A percentile compares a stretch with the other conserved stretches of the same genome.
Conservation (phyloP, 345 rosid genomes). For the Moringa oleifera region DNA sequence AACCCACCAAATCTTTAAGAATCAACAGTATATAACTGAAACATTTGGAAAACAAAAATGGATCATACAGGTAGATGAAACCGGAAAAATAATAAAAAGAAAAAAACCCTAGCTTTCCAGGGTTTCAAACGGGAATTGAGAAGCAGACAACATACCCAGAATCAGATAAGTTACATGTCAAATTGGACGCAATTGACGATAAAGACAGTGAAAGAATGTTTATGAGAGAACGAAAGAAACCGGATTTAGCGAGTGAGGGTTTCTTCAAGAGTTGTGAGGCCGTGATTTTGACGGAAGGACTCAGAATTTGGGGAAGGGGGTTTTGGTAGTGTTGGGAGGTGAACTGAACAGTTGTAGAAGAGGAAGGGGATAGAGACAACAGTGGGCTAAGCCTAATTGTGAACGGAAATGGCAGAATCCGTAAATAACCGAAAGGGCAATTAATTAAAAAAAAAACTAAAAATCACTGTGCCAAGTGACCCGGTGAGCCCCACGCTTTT, state of each 20-base stretch:
- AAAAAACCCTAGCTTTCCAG: neutral
- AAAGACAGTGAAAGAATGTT: neutral
- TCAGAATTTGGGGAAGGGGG: conserved; percentile 4
- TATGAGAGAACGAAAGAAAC: neutral
- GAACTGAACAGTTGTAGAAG: conserved; percentile 12
- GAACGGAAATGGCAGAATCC: conserved; percentile 24
- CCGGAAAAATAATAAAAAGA: neutral
- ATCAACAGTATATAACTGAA: neutral
- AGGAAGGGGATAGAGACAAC: conserved; percentile 4
- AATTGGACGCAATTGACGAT: neutral
- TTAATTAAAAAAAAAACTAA: too few species aligned
- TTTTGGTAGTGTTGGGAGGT: conserved; percentile 19
- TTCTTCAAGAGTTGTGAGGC: conserved; percentile 11
- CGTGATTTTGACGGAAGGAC: conserved; percentile 14
- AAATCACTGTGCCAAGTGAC: too few species aligned
- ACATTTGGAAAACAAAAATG: conserved; percentile 3
- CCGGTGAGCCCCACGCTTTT: too few species aligned
- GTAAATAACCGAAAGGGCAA: conserved; percentile 29
- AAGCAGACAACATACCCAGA: neutral
- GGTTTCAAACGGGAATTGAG: neutral
- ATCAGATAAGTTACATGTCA: neutral
- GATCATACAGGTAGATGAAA: conserved; percentile 10
- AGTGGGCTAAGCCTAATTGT: conserved; percentile 13
- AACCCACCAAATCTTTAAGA: neutral
- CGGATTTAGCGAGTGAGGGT: conserved; percentile 16